These are phyloP conservation scores for Tulasnella sp. DNA, from an alignment of 768 basidiomycete genomes.

Conservation along the genomic window DNA sequence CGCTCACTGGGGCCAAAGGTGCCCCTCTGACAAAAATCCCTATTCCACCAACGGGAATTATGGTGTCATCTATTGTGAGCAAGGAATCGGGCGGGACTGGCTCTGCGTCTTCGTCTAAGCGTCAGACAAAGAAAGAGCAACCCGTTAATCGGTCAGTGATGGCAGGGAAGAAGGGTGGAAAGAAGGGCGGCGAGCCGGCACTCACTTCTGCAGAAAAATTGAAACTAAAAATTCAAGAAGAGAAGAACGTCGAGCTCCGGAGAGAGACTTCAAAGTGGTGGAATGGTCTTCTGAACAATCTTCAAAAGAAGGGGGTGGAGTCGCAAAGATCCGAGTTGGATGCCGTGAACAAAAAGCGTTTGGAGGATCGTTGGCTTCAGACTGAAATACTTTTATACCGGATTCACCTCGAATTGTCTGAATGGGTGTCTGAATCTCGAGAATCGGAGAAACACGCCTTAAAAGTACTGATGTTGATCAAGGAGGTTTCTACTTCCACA, in stretches of 20 bases:
- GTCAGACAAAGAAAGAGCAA: neutral
- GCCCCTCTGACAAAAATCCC: constrained; percentile 37
- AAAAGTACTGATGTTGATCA: constrained; percentile 36
- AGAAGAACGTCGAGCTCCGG: constrained; percentile 34
- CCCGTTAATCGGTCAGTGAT: neutral
- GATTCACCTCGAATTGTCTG: constrained; percentile 37
- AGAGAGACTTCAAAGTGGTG: constrained; percentile 40
- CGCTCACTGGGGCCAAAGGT: constrained; percentile 51
- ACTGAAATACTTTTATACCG: constrained; percentile 41
- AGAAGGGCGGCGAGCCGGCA: constrained; percentile 18
- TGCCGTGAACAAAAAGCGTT: constrained; percentile 34
- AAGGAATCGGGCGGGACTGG: neutral
- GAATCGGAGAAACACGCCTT: constrained; percentile 32
- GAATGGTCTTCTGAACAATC: constrained; percentile 33
- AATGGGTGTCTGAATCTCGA: constrained; percentile 39
- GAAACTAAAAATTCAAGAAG: constrained; percentile 33
- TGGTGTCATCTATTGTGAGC: neutral
- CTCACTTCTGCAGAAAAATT: constrained; percentile 32
- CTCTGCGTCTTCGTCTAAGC: neutral
- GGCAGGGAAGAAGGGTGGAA: constrained; percentile 13
- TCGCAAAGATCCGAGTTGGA: constrained; percentile 28
- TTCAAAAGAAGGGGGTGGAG: constrained; percentile 27
- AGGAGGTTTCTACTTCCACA: constrained; percentile 23
- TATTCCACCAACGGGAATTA: constrained; percentile 31
- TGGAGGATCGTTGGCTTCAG: constrained; percentile 32